Base-by-base conservation (phyloP, 1,284 basidiomycete species). In the Rhizoctonia solani region DNA sequence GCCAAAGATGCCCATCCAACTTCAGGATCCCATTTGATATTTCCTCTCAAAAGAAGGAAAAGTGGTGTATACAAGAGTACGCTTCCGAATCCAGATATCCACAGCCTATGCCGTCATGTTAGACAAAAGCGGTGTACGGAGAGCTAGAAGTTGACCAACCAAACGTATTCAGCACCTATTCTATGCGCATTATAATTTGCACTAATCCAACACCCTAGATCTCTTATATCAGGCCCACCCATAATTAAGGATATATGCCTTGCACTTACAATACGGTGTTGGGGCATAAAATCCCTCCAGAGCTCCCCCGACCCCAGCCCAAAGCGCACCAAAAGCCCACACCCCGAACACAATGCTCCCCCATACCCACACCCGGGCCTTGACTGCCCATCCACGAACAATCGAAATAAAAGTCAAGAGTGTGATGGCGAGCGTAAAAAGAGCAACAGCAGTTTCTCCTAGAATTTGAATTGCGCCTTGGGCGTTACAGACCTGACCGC, bases 381-480 rank as follows among this genome's bases (percentile, higher is more conserved):
- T 49, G 34, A 65, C 27, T 19, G 34, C 55, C 37, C 30, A 42
- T 30, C 71, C 55, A 21, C 69, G 58, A 25, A 72, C 70, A 1
- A 72, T 68, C 1, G 68, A 68, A 13, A 69, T n/a, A 53, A 72
- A 72, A 1, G 68, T 72, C 32, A 71, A 66, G 5, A 71, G 41
- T n/a, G 70, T 68, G 27, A 72, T 72, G n/a, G 66, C 66, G 1
- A 68, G 47, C 16, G 69, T 68, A 21, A 67, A 66, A 5, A 69
- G 61, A 5, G 71, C 69, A 6, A 71, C 71, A 21, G 70, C 70
- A 6, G 70, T 71, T 41, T 72, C 70, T 6, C 71, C 71, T 8
- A 71, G 16, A n/a, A 71, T 66, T 46, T 72, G 71, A 25, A 71
- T 65, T 23, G 69, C 59, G 16, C 71, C 71, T 65, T 72, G 71